These are phyloP conservation scores for Emericellopsis cladophorae DNA, from an alignment of 2,329 filamentous ascomycete species.

Conservation along the genomic window DNA sequence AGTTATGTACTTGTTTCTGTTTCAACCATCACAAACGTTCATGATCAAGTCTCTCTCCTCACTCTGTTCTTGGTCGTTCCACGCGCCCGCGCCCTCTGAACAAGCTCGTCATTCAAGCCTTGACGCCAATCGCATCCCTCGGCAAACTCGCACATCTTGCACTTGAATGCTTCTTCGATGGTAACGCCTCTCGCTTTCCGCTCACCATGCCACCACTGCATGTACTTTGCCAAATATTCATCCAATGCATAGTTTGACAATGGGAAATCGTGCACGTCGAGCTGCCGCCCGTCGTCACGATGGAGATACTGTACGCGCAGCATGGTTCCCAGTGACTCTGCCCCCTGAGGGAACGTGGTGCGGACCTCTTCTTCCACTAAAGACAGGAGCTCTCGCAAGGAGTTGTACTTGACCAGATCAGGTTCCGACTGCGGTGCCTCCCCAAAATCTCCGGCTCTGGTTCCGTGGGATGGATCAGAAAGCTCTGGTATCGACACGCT, in stretches of 20 bases:
- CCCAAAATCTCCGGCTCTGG: background rate
- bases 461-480: constrained; percentile 1
- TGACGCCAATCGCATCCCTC: constrained; percentile 68
- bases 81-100: constrained; percentile 8
- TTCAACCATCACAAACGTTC: no score
- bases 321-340: constrained; percentile 32
- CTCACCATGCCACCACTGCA: constrained; percentile 82
- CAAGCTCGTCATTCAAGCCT: constrained; percentile 48
- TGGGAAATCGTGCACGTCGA: constrained; percentile 46
- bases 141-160: constrained; percentile 70
- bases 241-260: constrained; percentile 54
- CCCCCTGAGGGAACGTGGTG: constrained; percentile 39
- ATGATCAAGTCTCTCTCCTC: background rate
- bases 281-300: constrained; percentile 35
- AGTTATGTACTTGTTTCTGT: no score
- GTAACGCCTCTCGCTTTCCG: constrained; percentile 61
- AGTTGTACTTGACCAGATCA: constrained; percentile 32
- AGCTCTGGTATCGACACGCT: constrained; percentile 2
- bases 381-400: constrained; percentile 30
- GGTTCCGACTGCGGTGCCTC: constrained; percentile 6
- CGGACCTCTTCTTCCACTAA: constrained; percentile 33
- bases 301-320: constrained; percentile 42
- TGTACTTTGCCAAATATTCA: constrained; percentile 52
- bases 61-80: background rate
- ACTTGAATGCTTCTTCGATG: constrained; percentile 82